Evolutionary conservation across 2,329 filamentous ascomycete species (phyloP), one percentile per base, ranked within the genome.

Genomic region (Reticulascus tulasneorum): DNA sequence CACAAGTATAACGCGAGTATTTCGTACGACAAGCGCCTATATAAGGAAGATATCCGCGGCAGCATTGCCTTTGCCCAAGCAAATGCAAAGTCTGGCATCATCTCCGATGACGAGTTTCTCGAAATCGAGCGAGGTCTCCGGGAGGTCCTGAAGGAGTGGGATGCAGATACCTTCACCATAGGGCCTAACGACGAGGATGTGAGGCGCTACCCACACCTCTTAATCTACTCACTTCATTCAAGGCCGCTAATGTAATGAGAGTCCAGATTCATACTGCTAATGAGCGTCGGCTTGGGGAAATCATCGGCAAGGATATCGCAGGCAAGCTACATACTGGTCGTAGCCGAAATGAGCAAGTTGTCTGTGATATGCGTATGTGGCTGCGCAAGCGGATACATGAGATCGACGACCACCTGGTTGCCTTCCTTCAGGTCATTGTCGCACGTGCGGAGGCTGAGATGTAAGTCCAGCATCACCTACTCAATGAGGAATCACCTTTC

Each of bases 291-390:
- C 55, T 77, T 21, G 78, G 79, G 37, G 82, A 86, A 63, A 69
- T 86, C 43, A 81, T 86, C 39, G 80, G 82, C 46, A 84, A 79
- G 53, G 71, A 82, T 20, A 78, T 79, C 43, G 80, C 78, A 3
- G 82, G 82, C 7, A 86, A 86, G 64, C 69, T 86, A 37, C 83
- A 86, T 60, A 86, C 83, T 4, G 73, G 73, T 29, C 73, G 83
- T 15, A 82, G 77, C 58, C 70, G 82, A 44, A 87, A 87, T 50
- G 82, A 86, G 56, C 82, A 87, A 59, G 76, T 86, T 38, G 82
- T 79, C 19, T 84, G 80, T 19, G 83, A 85, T 48, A 82, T 86
- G 77, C 72, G 83, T 25, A 61, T 86, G 47, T 86, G 82, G 82
- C 37, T 52, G n/a, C 46, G 51, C 23, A 47, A 52, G 20, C 39